These are phyloP conservation scores for Mariannaea sp. DNA, from an alignment of 2,329 filamentous ascomycete genomes.

Conservation along the genomic window DNA sequence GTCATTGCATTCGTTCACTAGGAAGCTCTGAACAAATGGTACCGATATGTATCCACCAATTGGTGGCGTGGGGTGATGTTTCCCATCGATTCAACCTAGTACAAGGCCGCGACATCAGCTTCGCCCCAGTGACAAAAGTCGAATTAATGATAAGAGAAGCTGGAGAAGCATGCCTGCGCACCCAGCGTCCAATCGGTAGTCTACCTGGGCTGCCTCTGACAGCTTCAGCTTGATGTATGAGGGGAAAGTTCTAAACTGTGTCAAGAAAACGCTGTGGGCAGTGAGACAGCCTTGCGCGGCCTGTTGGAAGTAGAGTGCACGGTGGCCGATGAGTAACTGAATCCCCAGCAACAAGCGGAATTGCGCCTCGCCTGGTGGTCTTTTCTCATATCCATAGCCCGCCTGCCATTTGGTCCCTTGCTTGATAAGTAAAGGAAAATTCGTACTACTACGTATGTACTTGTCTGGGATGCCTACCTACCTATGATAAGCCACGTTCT, in stretches of 20 bases:
- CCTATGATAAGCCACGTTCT: constrained; percentile 2
- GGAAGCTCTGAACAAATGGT: neutral
- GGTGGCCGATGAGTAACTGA: no score
- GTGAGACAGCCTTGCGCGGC: no score
- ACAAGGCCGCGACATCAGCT: neutral
- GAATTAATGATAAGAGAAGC: neutral
- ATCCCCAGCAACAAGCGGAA: neutral
- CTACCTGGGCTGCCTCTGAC: neutral
- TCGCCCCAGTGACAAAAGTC: neutral
- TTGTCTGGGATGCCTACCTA: neutral
- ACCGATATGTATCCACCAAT: neutral
- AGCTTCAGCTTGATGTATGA: neutral
- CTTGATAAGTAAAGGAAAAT: neutral
- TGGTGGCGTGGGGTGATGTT: no score
- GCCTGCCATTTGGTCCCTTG: neutral
- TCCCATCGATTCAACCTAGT: neutral
- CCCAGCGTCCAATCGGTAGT: neutral
- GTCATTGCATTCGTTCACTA: constrained; percentile 2
- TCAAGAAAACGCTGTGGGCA: no score
- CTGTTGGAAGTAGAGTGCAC: no score
- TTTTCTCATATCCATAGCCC: neutral
- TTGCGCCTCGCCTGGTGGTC: neutral
- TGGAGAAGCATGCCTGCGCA: neutral
- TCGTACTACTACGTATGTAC: no score
- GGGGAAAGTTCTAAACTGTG: no score